These are phyloP conservation scores for Pyrus bretschneideri DNA, from an alignment of 306 rosid genomes.

Conservation along the genomic window DNA sequence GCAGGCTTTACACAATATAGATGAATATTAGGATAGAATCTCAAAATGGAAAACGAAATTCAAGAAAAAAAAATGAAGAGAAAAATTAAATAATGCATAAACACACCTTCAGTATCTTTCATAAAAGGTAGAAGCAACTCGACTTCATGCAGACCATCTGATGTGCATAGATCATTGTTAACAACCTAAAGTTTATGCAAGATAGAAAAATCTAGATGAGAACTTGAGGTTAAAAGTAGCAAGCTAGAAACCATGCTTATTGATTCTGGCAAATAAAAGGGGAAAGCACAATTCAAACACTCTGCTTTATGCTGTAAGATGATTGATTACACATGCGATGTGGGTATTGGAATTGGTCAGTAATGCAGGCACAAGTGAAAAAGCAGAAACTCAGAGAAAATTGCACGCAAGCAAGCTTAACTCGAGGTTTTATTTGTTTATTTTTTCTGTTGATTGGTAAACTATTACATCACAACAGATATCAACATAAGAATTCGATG, in stretches of 20 bases:
- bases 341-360: neutral
- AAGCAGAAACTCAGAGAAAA: neutral
- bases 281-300: neutral
- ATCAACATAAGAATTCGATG: neutral
- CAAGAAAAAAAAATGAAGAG: neutral
- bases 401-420: neutral
- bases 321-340: neutral
- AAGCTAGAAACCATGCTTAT: neutral
- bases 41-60: neutral
- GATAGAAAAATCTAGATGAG: slow-evolving; percentile 4
- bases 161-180: slow-evolving; percentile 42
- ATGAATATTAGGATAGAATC: slow-evolving; percentile 17
- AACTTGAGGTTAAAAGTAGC: neutral
- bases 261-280: neutral
- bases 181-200: slow-evolving; percentile 39
- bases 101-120: slow-evolving; percentile 50
- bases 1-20: slow-evolving; percentile 47
- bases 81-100: neutral
- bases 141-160: slow-evolving; percentile 59
- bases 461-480: neutral
- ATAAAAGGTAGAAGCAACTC: slow-evolving; percentile 71
- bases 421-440: neutral
- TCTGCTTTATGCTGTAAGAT: neutral
- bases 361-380: neutral
- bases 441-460: neutral